Evolutionary conservation across 306 rosid genomes (phyloP).

Genomic region (Coriaria nepalensis): DNA sequence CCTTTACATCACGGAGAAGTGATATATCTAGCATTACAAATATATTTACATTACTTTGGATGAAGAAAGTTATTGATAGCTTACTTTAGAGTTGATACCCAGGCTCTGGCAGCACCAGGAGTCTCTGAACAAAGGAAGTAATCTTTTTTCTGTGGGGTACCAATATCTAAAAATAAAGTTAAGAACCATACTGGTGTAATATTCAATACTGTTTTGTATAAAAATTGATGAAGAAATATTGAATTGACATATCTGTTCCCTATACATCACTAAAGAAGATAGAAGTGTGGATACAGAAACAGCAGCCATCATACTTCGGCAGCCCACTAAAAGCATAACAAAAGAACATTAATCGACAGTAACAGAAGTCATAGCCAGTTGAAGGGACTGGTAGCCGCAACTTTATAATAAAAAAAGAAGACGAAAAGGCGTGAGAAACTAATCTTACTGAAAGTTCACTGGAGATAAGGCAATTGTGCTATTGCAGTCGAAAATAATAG

Average conservation of each 20-base stretch:
- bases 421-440: not conserved
- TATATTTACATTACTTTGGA: too few relatives aligned
- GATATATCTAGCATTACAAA: too few relatives aligned
- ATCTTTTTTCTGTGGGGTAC: constrained; percentile 95
- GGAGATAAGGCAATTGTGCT: constrained; percentile 89
- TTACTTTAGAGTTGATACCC: constrained; percentile 95
- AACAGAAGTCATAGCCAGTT: too few relatives aligned
- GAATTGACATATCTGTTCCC: not conserved
- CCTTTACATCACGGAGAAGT: too few relatives aligned
- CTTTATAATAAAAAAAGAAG: too few relatives aligned
- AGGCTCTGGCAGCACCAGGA: constrained; percentile 94
- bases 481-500: constrained; percentile 72
- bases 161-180: constrained; percentile 55
- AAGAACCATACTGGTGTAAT: constrained; percentile 19
- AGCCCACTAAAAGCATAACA: constrained; percentile 41
- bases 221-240: too few relatives aligned
- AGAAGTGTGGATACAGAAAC: constrained; percentile 71
- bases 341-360: constrained; percentile 13
- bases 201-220: too few relatives aligned
- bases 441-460: constrained; percentile 84
- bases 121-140: constrained; percentile 98
- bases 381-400: too few relatives aligned
- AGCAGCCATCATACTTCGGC: constrained; percentile 93
- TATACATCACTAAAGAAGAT: not conserved
- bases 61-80: constrained; percentile 17